Conservation (phyloP, 352 stramenopile species). For the Salisapilia sapeloensis region DNA sequence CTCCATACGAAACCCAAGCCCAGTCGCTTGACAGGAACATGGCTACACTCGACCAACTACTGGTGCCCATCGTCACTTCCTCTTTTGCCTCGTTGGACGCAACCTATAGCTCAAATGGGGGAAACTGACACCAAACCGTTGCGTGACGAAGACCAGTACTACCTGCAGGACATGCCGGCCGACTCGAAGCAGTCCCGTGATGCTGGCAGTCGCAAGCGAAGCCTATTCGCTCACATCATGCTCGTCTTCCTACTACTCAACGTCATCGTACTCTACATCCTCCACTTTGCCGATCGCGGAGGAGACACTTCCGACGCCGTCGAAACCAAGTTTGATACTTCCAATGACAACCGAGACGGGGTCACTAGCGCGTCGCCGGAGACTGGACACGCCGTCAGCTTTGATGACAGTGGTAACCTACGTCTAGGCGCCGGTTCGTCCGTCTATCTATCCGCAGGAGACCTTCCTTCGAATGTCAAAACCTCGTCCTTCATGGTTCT, state of each 20-base stretch:
- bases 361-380: conserved; percentile 6
- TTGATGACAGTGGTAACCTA: conserved; percentile 24
- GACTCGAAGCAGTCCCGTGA: too few species aligned
- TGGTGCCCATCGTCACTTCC: too few species aligned
- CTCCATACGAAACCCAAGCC: too few species aligned
- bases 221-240: too few species aligned
- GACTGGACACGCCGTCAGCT: conserved; percentile 46
- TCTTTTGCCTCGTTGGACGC: too few species aligned
- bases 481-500: conserved; percentile 47
- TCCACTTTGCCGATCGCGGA: conserved; percentile 60
- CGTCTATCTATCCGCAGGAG: conserved; percentile 33
- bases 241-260: conserved; percentile 49
- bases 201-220: too few species aligned
- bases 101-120: too few species aligned
- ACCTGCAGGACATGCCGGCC: too few species aligned
- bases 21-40: too few species aligned
- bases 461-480: conserved; percentile 1
- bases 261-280: conserved; percentile 67
- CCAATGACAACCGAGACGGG: conserved; percentile 7
- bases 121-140: too few species aligned
- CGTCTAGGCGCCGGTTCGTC: conserved; percentile 44
- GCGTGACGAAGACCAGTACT: too few species aligned
- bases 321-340: conserved; percentile 16
- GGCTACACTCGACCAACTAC: too few species aligned
- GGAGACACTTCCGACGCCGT: conserved; percentile 8